Conservation (phyloP, 768 basidiomycete species). For the Rhizopogon salebrosus region DNA sequence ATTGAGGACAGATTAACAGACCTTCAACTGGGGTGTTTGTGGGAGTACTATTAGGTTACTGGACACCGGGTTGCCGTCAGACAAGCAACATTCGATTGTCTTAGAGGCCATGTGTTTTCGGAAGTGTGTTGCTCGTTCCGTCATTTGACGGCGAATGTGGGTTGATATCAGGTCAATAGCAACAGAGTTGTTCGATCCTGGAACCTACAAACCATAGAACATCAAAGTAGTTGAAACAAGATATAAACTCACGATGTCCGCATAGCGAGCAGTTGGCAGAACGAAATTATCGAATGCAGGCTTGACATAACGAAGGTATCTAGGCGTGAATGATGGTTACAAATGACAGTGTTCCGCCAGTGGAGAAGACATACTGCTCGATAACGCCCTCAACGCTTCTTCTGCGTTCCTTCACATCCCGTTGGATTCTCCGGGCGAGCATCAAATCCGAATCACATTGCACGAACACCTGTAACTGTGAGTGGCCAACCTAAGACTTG, state of each 20-base stretch:
- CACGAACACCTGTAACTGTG: conserved; percentile 61
- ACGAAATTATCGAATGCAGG: conserved; percentile 94
- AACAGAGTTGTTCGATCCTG: conserved; percentile 82
- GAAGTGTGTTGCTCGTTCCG: conserved; percentile 71
- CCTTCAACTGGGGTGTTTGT: conserved; percentile 77
- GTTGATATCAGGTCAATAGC: conserved; percentile 93
- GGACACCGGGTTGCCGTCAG: conserved; percentile 37
- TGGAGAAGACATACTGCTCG: conserved; percentile 59
- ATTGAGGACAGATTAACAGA: conserved; percentile 24
- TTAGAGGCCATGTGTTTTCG: conserved; percentile 66
- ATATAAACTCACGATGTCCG: conserved; percentile 67
- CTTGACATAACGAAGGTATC: conserved; percentile 93
- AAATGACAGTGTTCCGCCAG: not conserved
- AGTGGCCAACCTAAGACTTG: not conserved
- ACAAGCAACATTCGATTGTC: conserved; percentile 30
- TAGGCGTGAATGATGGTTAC: conserved; percentile 21
- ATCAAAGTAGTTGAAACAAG: not conserved
- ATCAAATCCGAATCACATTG: conserved; percentile 96
- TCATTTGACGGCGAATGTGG: conserved; percentile 81
- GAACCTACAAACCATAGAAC: conserved; percentile 57
- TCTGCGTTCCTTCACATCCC: conserved; percentile 87
- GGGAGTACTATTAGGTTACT: conserved; percentile 62
- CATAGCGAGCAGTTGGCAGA: conserved; percentile 76
- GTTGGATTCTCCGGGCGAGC: conserved; percentile 86
- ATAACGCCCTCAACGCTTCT: conserved; percentile 82